Conservation (phyloP, 805 yeast species). For the Candida methanosorbosa region DNA sequence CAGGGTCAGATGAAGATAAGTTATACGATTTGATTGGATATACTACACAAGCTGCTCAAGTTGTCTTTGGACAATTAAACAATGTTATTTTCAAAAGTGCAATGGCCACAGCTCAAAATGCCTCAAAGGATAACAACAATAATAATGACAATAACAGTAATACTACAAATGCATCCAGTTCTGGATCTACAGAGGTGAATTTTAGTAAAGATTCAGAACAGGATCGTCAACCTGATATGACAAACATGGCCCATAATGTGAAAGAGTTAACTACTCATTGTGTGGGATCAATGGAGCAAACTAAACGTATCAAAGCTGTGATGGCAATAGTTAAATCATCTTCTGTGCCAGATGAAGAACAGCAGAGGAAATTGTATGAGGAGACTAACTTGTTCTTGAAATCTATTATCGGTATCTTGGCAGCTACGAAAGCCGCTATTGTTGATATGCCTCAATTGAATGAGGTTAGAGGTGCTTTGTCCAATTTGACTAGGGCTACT, state of each 20-base stretch:
- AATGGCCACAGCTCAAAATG: constrained; percentile 36
- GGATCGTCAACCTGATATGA: constrained; percentile 6
- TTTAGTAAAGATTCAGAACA: too few species aligned
- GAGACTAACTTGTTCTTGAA: constrained; percentile 76
- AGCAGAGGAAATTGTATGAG: constrained; percentile 71
- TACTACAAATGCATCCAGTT: background rate
- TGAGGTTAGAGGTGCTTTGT: constrained; percentile 72
- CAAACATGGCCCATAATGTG: constrained; percentile 48
- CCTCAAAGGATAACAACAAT: constrained; percentile 6
- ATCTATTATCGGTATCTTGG: constrained; percentile 75
- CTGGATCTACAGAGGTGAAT: constrained; percentile 1
- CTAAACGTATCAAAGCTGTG: constrained; percentile 52
- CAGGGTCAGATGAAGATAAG: constrained; percentile 17
- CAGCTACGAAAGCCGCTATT: constrained; percentile 76
- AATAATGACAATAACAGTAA: background rate
- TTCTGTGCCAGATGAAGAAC: constrained; percentile 26
- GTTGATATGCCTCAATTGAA: constrained; percentile 71
- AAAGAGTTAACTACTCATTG: constrained; percentile 74
- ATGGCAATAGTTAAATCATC: constrained; percentile 38
- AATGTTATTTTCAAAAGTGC: constrained; percentile 61
- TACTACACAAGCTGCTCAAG: constrained; percentile 46
- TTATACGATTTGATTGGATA: constrained; percentile 19
- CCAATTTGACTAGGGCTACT: constrained; percentile 77
- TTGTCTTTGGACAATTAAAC: constrained; percentile 69
- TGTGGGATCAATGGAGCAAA: constrained; percentile 73